phyloP scores from a whole-genome alignment of 352 stramenopile genomes.

The Phytophthora citrophthora region DNA sequence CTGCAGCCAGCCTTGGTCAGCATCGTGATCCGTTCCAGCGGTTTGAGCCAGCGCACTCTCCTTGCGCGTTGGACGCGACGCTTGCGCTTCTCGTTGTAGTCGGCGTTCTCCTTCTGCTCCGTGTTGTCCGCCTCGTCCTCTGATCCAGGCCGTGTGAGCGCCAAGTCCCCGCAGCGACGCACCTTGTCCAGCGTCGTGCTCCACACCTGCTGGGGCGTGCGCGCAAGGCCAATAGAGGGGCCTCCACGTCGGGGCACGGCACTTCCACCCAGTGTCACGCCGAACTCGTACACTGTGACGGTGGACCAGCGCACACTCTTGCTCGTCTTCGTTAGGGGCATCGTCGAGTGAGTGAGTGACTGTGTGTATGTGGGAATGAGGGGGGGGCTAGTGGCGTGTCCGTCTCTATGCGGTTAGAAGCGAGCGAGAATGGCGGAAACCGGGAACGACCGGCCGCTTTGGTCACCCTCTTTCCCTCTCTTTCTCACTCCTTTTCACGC shows the following conservation, averaged over 20 bases:
- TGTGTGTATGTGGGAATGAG: neutral
- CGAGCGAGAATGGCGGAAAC: slow-evolving; percentile 10
- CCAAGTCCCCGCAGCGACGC: slow-evolving; percentile 26
- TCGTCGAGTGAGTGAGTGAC: neutral
- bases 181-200: slow-evolving; percentile 53
- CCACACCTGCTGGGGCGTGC: slow-evolving; percentile 49
- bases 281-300: slow-evolving; percentile 73
- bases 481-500: slow-evolving; percentile 21
- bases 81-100: slow-evolving; percentile 17
- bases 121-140: neutral
- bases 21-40: slow-evolving; percentile 62
- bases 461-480: slow-evolving; percentile 9
- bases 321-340: slow-evolving; percentile 14
- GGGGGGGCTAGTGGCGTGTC: neutral
- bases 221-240: slow-evolving; percentile 55
- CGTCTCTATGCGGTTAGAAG: neutral
- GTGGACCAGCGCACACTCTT: slow-evolving; percentile 68
- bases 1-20: slow-evolving; percentile 64
- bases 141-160: slow-evolving; percentile 15
- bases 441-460: too few relatives aligned
- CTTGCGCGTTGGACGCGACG: slow-evolving; percentile 17
- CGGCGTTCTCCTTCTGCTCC: slow-evolving; percentile 13
- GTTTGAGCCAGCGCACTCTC: slow-evolving; percentile 64
- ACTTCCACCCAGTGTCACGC: slow-evolving; percentile 58
- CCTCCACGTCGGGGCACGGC: slow-evolving; percentile 54